Evolutionary conservation across 805 yeast genomes (phyloP).

Genomic region (Cyberlindnera saturnus): DNA sequence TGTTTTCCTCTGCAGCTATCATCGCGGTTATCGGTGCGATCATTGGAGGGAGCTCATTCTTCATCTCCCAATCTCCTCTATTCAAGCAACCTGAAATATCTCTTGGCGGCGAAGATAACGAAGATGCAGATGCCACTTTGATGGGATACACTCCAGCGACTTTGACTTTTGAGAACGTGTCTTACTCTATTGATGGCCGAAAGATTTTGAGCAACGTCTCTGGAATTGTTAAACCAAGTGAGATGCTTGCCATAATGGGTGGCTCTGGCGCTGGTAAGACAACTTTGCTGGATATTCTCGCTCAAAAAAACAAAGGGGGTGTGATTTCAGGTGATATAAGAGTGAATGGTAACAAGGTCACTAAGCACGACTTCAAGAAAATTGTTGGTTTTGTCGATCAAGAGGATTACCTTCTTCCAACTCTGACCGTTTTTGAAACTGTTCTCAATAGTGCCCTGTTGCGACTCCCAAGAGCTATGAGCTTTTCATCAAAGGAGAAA

Average conservation of each 20-base stretch:
- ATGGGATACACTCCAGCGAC: constrained; percentile 59
- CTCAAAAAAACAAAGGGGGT: constrained; percentile 83
- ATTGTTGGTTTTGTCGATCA: constrained; percentile 94
- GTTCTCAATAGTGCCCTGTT: constrained; percentile 87
- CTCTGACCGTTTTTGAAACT: constrained; percentile 93
- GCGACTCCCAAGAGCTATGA: constrained; percentile 78
- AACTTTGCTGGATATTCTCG: constrained; percentile 84
- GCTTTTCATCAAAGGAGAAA: constrained; percentile 61
- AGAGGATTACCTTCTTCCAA: constrained; percentile 85
- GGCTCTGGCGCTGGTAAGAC: constrained; percentile 99
- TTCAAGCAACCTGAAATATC: constrained; percentile 33
- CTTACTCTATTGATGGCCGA: constrained; percentile 50
- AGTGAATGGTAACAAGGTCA: constrained; percentile 61
- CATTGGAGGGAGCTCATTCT: constrained; percentile 34
- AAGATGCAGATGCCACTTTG: constrained; percentile 33
- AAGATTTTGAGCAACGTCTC: constrained; percentile 55
- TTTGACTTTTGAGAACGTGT: constrained; percentile 67
- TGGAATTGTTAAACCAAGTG: constrained; percentile 82
- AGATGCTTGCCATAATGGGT: constrained; percentile 94
- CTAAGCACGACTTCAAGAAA: constrained; percentile 43
- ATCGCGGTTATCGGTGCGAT: constrained; percentile 34
- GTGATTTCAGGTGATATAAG: constrained; percentile 55
- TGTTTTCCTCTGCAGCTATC: constrained; percentile 40
- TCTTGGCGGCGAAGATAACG: constrained; percentile 22
- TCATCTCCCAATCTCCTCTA: constrained; percentile 55